A percentile compares a stretch with the other conserved stretches of the same genome.
phyloP scores from a whole-genome alignment of 2,329 filamentous ascomycete species.

The Alternaria infectoria region DNA sequence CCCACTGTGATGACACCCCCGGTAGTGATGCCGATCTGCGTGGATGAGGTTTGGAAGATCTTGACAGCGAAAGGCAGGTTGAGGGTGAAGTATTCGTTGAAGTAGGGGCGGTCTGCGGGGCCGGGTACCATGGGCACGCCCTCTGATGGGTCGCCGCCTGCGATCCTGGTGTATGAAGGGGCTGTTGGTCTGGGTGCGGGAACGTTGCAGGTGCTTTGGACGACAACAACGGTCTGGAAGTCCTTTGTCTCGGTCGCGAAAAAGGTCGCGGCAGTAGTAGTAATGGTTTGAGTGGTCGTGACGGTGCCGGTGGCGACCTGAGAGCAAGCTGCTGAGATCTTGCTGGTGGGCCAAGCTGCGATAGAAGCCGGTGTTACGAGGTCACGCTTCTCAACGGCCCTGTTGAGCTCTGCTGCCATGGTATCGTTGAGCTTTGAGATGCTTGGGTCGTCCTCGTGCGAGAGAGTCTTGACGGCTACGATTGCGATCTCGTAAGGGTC shows the following conservation, averaged over 20 bases:
- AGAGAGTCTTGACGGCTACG: not conserved
- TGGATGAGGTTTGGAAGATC: not conserved
- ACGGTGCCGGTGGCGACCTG: not conserved
- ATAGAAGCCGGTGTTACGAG: not conserved
- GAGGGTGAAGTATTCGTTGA: not conserved
- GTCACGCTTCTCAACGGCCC: not conserved
- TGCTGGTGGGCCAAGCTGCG: not conserved
- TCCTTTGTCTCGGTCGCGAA: not conserved
- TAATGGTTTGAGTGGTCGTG: not conserved
- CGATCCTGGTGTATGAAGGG: not conserved
- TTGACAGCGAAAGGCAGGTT: not conserved
- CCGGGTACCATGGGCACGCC: not conserved
- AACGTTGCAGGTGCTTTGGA: not conserved
- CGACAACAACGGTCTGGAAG: not conserved
- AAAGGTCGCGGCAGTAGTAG: not conserved
- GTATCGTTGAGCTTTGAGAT: not conserved
- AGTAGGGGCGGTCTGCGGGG: not conserved
- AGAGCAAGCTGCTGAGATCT: not conserved
- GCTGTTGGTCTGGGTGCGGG: not conserved
- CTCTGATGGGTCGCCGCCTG: not conserved
- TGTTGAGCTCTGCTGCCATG: not conserved
- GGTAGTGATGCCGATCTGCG: not conserved
- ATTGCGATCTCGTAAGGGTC: not conserved
- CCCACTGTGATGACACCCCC: not conserved
- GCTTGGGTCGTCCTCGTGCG: not conserved